phyloP scores from a whole-genome alignment of 805 yeast species.

The Metschnikowia hibisci region DNA sequence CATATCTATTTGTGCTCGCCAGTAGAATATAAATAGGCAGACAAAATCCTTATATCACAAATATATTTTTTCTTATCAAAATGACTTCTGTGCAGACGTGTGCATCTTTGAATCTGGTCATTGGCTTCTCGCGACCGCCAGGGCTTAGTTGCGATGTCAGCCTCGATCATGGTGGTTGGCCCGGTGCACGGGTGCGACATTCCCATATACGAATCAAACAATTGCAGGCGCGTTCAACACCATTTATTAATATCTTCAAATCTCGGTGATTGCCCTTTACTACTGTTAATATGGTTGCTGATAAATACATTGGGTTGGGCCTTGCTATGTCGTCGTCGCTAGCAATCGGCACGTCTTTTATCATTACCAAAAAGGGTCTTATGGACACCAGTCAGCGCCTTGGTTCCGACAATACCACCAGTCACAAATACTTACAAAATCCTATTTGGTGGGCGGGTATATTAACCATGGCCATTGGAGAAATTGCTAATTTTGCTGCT shows the following conservation, averaged over 20 bases:
- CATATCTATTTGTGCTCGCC: neutral
- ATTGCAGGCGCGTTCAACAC: no score
- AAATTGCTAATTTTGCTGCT: slow-evolving; percentile 89
- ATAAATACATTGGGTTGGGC: slow-evolving; percentile 84
- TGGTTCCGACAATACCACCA: slow-evolving; percentile 48
- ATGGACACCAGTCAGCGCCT: slow-evolving; percentile 61
- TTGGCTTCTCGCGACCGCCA: neutral
- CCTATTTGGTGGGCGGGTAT: slow-evolving; percentile 97
- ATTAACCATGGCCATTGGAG: slow-evolving; percentile 86
- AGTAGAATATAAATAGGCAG: neutral
- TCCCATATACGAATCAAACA: no score
- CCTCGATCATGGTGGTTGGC: neutral
- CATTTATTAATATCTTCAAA: no score
- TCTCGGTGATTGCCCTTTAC: no score
- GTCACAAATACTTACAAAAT: slow-evolving; percentile 72
- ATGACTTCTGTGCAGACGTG: no score
- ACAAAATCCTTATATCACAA: no score
- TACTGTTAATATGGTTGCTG: slow-evolving; percentile 48
- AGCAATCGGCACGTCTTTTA: slow-evolving; percentile 88
- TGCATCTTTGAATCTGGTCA: neutral
- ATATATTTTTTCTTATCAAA: no score
- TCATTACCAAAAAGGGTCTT: slow-evolving; percentile 83
- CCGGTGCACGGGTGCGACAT: slow-evolving; percentile 2
- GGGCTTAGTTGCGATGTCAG: neutral
- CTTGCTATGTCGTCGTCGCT: slow-evolving; percentile 82